These are phyloP conservation scores for Diaporthe helianthi DNA, from an alignment of 2,329 filamentous ascomycete species.

Conservation along the genomic window DNA sequence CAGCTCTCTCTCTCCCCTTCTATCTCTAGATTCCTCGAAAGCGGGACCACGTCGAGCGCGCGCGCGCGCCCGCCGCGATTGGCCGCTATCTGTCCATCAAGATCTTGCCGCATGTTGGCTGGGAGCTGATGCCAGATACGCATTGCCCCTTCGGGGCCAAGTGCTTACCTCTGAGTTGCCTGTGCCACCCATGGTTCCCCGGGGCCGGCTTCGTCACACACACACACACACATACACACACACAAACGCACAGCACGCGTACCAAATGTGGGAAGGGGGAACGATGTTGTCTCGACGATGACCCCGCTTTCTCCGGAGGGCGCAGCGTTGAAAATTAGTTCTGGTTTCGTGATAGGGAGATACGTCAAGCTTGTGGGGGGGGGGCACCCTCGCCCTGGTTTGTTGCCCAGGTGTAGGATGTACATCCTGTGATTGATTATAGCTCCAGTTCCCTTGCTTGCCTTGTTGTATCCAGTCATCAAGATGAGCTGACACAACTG, in stretches of 20 bases:
- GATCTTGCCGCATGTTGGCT: slow-evolving; percentile 22
- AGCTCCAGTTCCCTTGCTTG: background rate
- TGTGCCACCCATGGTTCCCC: slow-evolving; percentile 21
- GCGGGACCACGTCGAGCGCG: background rate
- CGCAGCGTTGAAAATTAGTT: background rate
- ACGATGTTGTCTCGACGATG: background rate
- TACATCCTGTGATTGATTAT: background rate
- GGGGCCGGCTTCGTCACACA: slow-evolving; percentile 22
- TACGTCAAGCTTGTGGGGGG: background rate
- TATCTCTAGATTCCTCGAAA: too few relatives aligned
- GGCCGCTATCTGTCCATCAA: slow-evolving; percentile 13
- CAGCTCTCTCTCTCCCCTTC: background rate
- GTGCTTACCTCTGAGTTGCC: slow-evolving; percentile 30
- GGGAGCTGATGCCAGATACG: slow-evolving; percentile 21
- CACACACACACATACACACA: background rate
- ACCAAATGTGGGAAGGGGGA: background rate
- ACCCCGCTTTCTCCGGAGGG: slow-evolving; percentile 14
- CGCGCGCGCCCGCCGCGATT: slow-evolving; percentile 22
- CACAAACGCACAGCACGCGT: background rate
- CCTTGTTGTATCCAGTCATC: too few relatives aligned
- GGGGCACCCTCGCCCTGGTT: background rate
- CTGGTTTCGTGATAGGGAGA: background rate
- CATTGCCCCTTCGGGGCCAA: slow-evolving; percentile 15
- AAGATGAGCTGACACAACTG: background rate
- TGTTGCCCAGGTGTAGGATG: background rate